These are phyloP conservation scores for Dryas integrifolia DNA, from an alignment of 331 rosid species.

Conservation along the genomic window DNA sequence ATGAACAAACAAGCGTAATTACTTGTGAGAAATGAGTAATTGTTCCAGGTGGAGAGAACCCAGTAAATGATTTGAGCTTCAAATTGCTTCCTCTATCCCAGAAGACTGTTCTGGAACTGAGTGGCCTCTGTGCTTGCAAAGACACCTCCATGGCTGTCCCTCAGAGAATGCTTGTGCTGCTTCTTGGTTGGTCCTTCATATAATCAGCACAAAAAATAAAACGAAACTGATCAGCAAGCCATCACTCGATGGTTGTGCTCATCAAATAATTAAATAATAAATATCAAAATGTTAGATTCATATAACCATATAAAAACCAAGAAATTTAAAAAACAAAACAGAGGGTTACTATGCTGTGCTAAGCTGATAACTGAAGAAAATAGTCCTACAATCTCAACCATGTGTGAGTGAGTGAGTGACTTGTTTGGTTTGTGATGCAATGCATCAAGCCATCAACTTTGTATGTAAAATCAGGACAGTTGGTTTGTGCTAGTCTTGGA, in stretches of 20 bases:
- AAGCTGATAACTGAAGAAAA: slow-evolving; percentile 12
- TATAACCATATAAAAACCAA: not conserved
- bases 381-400: slow-evolving; percentile 16
- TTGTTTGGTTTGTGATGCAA: no score
- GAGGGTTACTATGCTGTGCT: not conserved
- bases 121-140: slow-evolving; percentile 43
- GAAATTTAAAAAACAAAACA: no score
- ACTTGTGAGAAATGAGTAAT: slow-evolving; percentile 34
- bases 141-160: slow-evolving; percentile 47
- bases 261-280: not conserved
- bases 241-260: slow-evolving; percentile 31
- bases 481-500: not conserved
- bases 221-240: slow-evolving; percentile 12
- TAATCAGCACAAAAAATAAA: not conserved
- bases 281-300: not conserved
- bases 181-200: slow-evolving; percentile 3
- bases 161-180: slow-evolving; percentile 13
- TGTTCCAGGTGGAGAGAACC: slow-evolving; percentile 40
- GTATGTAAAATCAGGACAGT: not conserved
- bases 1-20: slow-evolving; percentile 6
- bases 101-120: slow-evolving; percentile 39
- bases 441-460: not conserved
- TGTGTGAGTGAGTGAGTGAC: not conserved
- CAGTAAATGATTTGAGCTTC: slow-evolving; percentile 41
- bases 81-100: slow-evolving; percentile 39